Evolutionary conservation across 805 yeast species (phyloP), one percentile per base, ranked within the genome.

Genomic region (Torulaspora franciscae): DNA sequence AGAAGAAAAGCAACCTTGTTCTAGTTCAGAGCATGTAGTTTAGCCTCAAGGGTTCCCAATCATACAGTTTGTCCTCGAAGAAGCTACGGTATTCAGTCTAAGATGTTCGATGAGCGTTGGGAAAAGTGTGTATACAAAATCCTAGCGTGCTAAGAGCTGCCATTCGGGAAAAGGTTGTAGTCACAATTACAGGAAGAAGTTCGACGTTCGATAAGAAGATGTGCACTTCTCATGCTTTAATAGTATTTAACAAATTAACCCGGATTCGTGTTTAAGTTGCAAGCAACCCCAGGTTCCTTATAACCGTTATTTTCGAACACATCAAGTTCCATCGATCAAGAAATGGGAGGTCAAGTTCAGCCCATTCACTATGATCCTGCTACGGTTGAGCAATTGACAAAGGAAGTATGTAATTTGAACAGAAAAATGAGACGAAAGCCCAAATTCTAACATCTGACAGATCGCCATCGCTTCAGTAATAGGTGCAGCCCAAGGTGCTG

Each of bases 401-500:
- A 57, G 26, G 73, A 65, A 47, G 67, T 64, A 59, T 44, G 66
- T 47, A 24, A 13, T 5, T 33, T 3, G 15, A 30, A 22, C 9
- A 30, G 23, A 6, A 11, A n/a, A 19, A n/a, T 23, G 8, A 7
- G 15, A 29, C 10, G 25, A 10, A 23, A n/a, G n/a, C 14, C 24
- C 13, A 30, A 14, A 29, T 43, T 47, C 51, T 47, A 49, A 46
- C 50, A 32, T 40, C 28, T 30, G 15, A 37, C 36, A 69, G 64
- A 60, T 71, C 6, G 54, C 67, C 3, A 52, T 59, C 10, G 71
- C 75, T 1, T 65, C 70, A 4, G 58, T 61, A 7, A 55, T 70
- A 14, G 77, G 76, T 28, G 75, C 72, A 1, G 51, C 63, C 1
- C 71, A 70, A 48, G 77, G 76, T 22, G 69, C 68, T 0, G 43